phyloP scores from a whole-genome alignment of 352 stramenopile species.

The Phytophthora pinifolia region DNA sequence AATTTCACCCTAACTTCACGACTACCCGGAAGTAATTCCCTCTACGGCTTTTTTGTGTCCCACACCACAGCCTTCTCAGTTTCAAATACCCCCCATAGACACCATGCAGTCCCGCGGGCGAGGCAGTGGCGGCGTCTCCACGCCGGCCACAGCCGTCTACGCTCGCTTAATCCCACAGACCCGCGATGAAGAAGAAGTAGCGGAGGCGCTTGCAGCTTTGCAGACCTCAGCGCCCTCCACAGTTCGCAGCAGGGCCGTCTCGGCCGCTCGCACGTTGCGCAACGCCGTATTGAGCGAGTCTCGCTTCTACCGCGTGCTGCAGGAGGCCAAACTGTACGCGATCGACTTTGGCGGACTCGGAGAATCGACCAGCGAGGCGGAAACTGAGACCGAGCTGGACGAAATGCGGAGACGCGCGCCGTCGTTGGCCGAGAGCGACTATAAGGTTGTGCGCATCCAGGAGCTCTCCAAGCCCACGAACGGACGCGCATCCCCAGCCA shows the following conservation, averaged over 20 bases:
- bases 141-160: conserved; percentile 31
- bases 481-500: conserved; percentile 25
- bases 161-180: conserved; percentile 43
- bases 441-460: conserved; percentile 60
- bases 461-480: conserved; percentile 47
- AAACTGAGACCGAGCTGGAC: conserved; percentile 16
- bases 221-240: conserved; percentile 1
- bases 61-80: conserved; percentile 15
- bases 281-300: conserved; percentile 47
- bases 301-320: conserved; percentile 70
- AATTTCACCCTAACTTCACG: conserved; percentile 21
- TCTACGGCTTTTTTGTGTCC: no score
- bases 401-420: conserved; percentile 26
- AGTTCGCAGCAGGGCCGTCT: conserved; percentile 8
- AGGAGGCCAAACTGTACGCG: conserved; percentile 62
- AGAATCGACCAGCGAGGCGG: not conserved
- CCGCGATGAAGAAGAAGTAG: conserved; percentile 29
- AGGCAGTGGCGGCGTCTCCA: not conserved
- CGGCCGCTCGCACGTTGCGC: conserved; percentile 23
- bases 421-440: conserved; percentile 41
- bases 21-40: conserved; percentile 7
- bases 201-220: conserved; percentile 19
- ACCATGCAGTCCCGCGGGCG: conserved; percentile 23
- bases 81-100: conserved; percentile 15
- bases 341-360: conserved; percentile 48